A percentile compares a stretch with the other conserved stretches of the same genome.
phyloP scores from a whole-genome alignment of 2,329 filamentous ascomycete genomes.

The Alternaria sp. region DNA sequence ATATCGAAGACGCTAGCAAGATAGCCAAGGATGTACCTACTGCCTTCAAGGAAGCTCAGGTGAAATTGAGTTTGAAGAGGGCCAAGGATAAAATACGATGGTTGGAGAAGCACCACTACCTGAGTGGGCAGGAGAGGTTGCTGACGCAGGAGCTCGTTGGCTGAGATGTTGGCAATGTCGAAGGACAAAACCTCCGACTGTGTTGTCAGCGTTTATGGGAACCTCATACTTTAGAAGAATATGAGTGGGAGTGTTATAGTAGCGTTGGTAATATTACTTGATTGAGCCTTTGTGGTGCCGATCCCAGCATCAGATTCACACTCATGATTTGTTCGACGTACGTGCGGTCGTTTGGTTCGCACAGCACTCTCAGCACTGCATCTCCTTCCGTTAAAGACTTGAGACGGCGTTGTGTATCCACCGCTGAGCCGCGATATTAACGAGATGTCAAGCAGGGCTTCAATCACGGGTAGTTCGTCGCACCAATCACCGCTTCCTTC shows the following conservation, averaged over 20 bases:
- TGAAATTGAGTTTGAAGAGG: constrained; percentile 1
- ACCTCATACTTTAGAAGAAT: background rate
- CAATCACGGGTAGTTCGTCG: background rate
- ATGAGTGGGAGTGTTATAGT: background rate
- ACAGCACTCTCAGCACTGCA: background rate
- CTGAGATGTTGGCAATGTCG: background rate
- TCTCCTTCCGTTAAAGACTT: background rate
- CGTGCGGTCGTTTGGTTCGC: background rate
- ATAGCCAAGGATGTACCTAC: constrained; percentile 8
- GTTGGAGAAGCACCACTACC: constrained; percentile 11
- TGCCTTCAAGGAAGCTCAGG: constrained; percentile 1
- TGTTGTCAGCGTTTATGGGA: background rate
- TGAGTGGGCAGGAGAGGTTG: constrained; percentile 1
- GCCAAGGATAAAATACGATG: constrained; percentile 9
- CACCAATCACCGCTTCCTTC: background rate
- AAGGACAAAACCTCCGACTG: background rate
- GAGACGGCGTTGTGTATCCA: background rate
- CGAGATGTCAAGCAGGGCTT: background rate
- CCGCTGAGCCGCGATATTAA: background rate
- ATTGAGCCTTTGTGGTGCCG: background rate
- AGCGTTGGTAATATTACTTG: background rate
- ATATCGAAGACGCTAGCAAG: constrained; percentile 3
- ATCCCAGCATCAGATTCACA: background rate
- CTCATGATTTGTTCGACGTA: background rate
- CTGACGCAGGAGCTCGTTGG: background rate